Percentiles rank a stretch among this genome's conserved stretches.
Evolutionary conservation across 208 protist genomes (phyloP).

Genomic region (Leptomonas seymouri): DNA sequence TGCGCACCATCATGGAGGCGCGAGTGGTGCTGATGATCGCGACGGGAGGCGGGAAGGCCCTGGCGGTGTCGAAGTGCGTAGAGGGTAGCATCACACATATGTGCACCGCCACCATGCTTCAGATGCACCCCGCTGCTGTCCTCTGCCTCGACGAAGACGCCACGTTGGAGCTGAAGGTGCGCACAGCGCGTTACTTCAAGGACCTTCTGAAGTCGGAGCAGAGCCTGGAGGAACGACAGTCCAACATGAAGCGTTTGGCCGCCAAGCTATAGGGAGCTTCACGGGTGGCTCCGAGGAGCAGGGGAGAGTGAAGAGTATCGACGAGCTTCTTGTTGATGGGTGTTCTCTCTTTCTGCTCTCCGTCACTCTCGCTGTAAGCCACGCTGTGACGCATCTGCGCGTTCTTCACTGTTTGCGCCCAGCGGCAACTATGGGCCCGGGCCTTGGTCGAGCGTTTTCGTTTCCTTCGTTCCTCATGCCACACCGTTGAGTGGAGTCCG

Average conservation of each 20-base stretch:
- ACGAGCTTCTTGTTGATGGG: conserved; percentile 5
- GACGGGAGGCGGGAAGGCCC: conserved; percentile 90
- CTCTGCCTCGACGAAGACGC: conserved; percentile 93
- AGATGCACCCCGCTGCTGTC: conserved; percentile 85
- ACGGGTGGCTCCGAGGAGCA: conserved; percentile 5
- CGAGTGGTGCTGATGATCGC: conserved; percentile 91
- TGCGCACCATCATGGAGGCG: conserved; percentile 92
- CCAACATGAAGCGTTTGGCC: conserved; percentile 31
- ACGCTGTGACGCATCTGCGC: neutral
- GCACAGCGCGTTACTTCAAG: conserved; percentile 95
- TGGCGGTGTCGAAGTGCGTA: conserved; percentile 87
- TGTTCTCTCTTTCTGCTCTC: neutral
- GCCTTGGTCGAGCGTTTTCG: no score
- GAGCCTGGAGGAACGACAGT: conserved; percentile 59
- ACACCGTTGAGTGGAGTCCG: no score
- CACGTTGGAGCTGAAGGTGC: conserved; percentile 93
- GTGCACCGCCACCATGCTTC: conserved; percentile 92
- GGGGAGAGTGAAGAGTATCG: conserved; percentile 16
- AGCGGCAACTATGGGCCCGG: no score
- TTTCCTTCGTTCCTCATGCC: no score
- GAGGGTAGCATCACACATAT: conserved; percentile 93
- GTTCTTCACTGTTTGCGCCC: neutral
- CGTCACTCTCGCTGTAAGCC: neutral
- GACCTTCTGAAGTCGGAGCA: conserved; percentile 71
- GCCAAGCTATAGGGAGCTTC: conserved; percentile 44